phyloP scores from a whole-genome alignment of 1,139 yeast species.

The Sugiyamaella sp. region DNA sequence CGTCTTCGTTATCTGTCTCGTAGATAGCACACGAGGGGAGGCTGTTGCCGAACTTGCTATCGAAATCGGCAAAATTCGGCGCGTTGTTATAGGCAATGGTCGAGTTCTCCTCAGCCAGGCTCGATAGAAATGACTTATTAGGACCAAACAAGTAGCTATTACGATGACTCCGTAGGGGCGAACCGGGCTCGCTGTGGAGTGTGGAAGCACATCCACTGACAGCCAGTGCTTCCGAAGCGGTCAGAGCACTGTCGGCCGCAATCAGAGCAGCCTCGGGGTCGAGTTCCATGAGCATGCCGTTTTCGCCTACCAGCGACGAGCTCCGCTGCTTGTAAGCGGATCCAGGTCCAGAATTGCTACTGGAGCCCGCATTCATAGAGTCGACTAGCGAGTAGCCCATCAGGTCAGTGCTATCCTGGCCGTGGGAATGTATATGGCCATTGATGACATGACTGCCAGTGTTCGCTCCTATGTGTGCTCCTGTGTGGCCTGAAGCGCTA shows the following conservation, averaged over 20 bases:
- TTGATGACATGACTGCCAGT: not conserved
- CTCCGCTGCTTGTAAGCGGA: not conserved
- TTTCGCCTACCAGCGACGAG: not conserved
- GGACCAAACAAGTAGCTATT: slow-evolving; percentile 20
- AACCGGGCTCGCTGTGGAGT: slow-evolving; percentile 18
- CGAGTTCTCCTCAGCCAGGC: slow-evolving; percentile 17
- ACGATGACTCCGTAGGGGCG: slow-evolving; percentile 22
- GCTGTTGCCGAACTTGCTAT: not conserved
- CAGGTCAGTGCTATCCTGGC: slow-evolving; percentile 4
- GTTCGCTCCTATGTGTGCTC: slow-evolving; percentile 6
- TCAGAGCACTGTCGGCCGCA: slow-evolving; percentile 22
- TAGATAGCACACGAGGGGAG: slow-evolving; percentile 4
- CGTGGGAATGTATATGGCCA: no score
- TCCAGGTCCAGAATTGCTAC: not conserved
- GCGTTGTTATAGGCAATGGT: not conserved
- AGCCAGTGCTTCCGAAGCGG: slow-evolving; percentile 24
- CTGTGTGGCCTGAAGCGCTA: no score
- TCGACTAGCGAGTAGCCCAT: not conserved
- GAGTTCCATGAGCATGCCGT: slow-evolving; percentile 8
- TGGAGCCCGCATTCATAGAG: not conserved
- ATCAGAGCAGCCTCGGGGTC: slow-evolving; percentile 19
- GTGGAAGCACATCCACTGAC: slow-evolving; percentile 15
- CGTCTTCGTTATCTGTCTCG: slow-evolving; percentile 17
- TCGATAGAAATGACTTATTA: slow-evolving; percentile 20
- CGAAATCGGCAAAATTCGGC: slow-evolving; percentile 8